Conservation (phyloP, 2,329 filamentous ascomycete genomes). For the Colletotrichum magnum region DNA sequence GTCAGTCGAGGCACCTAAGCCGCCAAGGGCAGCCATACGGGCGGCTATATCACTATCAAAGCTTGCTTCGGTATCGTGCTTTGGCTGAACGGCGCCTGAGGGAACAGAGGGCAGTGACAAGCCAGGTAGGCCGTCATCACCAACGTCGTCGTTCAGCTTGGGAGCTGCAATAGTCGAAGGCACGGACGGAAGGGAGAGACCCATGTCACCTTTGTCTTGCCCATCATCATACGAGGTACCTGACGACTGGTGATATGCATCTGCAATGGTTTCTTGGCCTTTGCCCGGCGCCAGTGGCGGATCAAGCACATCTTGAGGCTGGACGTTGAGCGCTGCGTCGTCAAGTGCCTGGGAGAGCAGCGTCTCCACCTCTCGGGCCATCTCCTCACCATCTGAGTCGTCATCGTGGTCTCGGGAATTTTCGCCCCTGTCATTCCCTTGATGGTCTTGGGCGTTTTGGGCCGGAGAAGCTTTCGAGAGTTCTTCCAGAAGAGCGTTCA, state of each 20-base stretch:
- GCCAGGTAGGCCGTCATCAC: conserved; percentile 40
- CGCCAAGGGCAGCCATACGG: conserved; percentile 66
- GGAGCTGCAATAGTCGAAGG: conserved; percentile 54
- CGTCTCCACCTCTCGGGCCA: conserved; percentile 59
- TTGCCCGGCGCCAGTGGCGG: conserved; percentile 10
- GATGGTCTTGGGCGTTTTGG: conserved; percentile 1
- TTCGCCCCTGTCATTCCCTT: neutral
- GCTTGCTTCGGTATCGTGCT: conserved; percentile 53
- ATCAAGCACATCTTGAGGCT: conserved; percentile 6
- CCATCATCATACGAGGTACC: conserved; percentile 20
- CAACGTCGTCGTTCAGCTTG: neutral
- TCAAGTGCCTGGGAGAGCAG: conserved; percentile 63
- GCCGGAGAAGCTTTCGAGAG: conserved; percentile 45
- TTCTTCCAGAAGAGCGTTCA: conserved; percentile 55
- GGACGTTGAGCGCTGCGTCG: conserved; percentile 56
- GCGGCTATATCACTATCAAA: conserved; percentile 63
- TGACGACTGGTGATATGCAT: conserved; percentile 6
- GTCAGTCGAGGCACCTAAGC: conserved; percentile 48
- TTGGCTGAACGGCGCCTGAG: conserved; percentile 46
- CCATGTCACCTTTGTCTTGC: conserved; percentile 37
- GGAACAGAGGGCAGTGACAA: conserved; percentile 64
- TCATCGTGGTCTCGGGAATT: conserved; percentile 45
- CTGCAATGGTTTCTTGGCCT: neutral
- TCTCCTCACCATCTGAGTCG: conserved; percentile 66
- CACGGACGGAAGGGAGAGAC: conserved; percentile 54